Conservation (phyloP, 164 flowering plant genomes). For the Magnolia changhungtana region DNA sequence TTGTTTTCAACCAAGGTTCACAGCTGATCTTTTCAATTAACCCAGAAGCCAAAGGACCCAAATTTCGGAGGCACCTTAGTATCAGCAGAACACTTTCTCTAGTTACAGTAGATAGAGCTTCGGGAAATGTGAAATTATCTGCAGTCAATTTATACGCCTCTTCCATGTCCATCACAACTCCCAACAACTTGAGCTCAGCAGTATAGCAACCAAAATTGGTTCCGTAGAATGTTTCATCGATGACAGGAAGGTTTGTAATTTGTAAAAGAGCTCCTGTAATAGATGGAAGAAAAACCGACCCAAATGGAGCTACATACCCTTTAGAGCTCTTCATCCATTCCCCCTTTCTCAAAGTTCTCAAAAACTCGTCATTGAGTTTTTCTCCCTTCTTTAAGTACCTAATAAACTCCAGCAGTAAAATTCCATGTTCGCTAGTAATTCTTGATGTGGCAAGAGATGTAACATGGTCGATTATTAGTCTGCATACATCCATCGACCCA, state of each 20-base stretch:
- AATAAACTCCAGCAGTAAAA: slow-evolving; percentile 45
- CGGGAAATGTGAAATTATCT: not conserved
- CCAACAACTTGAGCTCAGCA: slow-evolving; percentile 48
- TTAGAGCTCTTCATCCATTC: slow-evolving; percentile 41
- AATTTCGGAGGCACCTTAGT: not conserved
- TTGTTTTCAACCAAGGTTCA: slow-evolving; percentile 39
- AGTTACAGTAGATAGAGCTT: not conserved
- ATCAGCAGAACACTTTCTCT: not conserved
- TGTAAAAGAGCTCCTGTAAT: slow-evolving; percentile 36
- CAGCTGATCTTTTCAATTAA: slow-evolving; percentile 22
- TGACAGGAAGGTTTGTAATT: slow-evolving; percentile 47
- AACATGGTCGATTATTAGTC: slow-evolving; percentile 44
- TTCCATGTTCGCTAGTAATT: slow-evolving; percentile 32
- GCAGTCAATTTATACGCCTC: slow-evolving; percentile 29
- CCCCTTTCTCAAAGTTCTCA: slow-evolving; percentile 26
- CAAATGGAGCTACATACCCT: slow-evolving; percentile 41
- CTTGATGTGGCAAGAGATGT: slow-evolving; percentile 32
- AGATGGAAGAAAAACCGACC: slow-evolving; percentile 31
- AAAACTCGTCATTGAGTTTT: slow-evolving; percentile 32
- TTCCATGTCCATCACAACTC: slow-evolving; percentile 36
- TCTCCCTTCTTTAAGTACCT: slow-evolving; percentile 27
- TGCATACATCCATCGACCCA: slow-evolving; percentile 43
- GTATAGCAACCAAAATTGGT: slow-evolving; percentile 30
- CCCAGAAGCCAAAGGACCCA: not conserved
- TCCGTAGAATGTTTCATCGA: slow-evolving; percentile 45